Conservation (phyloP, 148 eudicot genomes). For the Limonium bicolor region DNA sequence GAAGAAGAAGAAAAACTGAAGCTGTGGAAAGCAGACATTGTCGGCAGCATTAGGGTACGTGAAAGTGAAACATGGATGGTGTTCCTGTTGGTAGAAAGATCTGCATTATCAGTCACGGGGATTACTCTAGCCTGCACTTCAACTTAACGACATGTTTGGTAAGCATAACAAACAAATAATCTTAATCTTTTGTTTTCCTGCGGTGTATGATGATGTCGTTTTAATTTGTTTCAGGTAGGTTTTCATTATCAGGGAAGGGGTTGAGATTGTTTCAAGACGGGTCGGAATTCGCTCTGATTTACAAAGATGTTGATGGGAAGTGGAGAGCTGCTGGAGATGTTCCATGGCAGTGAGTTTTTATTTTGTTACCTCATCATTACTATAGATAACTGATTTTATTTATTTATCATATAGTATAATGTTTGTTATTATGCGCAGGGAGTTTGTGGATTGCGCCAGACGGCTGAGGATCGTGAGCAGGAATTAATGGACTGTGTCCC, state of each 20-base stretch:
- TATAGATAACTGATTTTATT: not conserved
- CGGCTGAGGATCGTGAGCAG: conserved; percentile 46
- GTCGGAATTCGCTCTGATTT: conserved; percentile 43
- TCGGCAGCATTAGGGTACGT: conserved; percentile 32
- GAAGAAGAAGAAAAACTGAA: conserved; percentile 30
- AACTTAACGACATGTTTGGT: conserved; percentile 82
- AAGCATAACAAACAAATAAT: not conserved
- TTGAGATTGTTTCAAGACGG: conserved; percentile 38
- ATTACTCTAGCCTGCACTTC: conserved; percentile 39
- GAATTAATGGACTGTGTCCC: no score
- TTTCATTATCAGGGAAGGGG: conserved; percentile 24
- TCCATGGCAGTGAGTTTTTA: conserved; percentile 62
- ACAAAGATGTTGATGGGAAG: conserved; percentile 37
- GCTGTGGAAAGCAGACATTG: conserved; percentile 56
- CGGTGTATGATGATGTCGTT: not conserved
- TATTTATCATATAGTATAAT: not conserved
- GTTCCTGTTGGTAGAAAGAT: conserved; percentile 60
- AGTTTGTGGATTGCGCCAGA: conserved; percentile 41
- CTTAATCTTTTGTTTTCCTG: not conserved
- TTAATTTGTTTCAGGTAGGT: conserved; percentile 26
- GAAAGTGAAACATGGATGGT: conserved; percentile 80
- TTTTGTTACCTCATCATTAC: not conserved
- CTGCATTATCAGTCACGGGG: conserved; percentile 31
- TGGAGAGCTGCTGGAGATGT: conserved; percentile 72
- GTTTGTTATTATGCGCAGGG: conserved; percentile 19